Base-by-base conservation (phyloP, 202 grass and related monocot genomes). In the Panicum virgatum region DNA sequence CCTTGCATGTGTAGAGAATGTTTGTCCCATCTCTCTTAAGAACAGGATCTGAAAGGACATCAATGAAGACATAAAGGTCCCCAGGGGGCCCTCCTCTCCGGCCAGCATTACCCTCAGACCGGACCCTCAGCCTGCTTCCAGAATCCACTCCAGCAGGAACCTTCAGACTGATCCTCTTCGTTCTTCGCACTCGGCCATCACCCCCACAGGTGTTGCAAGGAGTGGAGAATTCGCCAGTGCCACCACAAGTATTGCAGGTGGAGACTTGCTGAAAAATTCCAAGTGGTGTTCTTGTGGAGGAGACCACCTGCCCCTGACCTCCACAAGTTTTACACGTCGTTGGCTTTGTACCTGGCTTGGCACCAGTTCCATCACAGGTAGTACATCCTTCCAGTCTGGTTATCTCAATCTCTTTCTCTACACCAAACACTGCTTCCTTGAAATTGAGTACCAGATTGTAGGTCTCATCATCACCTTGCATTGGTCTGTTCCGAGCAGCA, bases 231-330 rank as follows among this genome's bases (percentile, higher is more conserved):
- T 98, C 92, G 3, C 96, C 96, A 73, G 89, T 91, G 69, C 96
- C 96, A 5, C 86, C 85, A 38, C 96, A 98, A 45, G 96, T 87
- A 61, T 92, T 93, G 86, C 96, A 96, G 9, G 89, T 90, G 79
- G 83, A 89, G 18, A 96, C 92, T 80, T 98, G 92, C 83, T 98
- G 96, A 85, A 98, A 98, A 86, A 98, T 92, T 70, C 96, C 96
- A 27, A 98, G 90, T 5, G 96, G 96, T 22, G 96, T 98, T 74
- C 96, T 89, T 72, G 92, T 85, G 20, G 91, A 98, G 69, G 90
- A 88, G 39, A 98, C 89, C 34, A 98, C 92, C 77, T 98, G 96
- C 23, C 96, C 96, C 70, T 96, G 96, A 57, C 96, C 96, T 22
- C 89, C 96, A 69, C 96, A 98, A 45, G 92, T 86, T 72, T 82